These are phyloP conservation scores for Podaxis sp. DNA, from an alignment of 768 basidiomycete genomes.

Conservation along the genomic window DNA sequence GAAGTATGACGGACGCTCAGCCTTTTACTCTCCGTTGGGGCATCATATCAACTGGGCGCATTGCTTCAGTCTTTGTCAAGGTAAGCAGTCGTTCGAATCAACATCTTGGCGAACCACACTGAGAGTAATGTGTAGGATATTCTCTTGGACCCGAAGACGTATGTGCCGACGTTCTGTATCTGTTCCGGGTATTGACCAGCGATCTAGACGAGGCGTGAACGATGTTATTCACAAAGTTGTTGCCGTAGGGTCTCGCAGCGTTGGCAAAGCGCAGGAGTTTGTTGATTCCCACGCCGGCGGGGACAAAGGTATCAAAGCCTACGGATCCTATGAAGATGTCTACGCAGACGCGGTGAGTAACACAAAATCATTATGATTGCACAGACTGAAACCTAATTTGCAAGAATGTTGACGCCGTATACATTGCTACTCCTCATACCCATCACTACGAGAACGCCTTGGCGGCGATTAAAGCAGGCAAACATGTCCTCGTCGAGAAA, in stretches of 20 bases:
- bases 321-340: conserved; percentile 71
- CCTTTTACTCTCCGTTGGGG: conserved; percentile 69
- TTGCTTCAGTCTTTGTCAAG: conserved; percentile 64
- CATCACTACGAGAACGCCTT: conserved; percentile 75
- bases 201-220: conserved; percentile 51
- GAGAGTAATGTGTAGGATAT: conserved; percentile 50
- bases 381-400: not conserved
- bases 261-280: conserved; percentile 67
- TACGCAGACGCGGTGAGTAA: conserved; percentile 58
- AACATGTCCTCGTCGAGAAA: conserved; percentile 88
- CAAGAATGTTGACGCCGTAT: conserved; percentile 71
- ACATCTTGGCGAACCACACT: not conserved
- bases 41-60: conserved; percentile 79
- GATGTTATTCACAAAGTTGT: conserved; percentile 66
- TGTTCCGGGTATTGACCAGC: not conserved
- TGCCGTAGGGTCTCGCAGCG: conserved; percentile 75
- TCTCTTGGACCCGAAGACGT: conserved; percentile 71
- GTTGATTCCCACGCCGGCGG: conserved; percentile 48
- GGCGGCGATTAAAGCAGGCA: conserved; percentile 72
- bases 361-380: not conserved
- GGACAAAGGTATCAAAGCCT: conserved; percentile 55
- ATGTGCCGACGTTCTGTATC: not conserved
- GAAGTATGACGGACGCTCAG: conserved; percentile 26
- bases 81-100: conserved; percentile 27
- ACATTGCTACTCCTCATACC: conserved; percentile 79